These are phyloP conservation scores for Epithemia pelagica DNA, from an alignment of 108 stramenopile genomes.

Conservation along the genomic window DNA sequence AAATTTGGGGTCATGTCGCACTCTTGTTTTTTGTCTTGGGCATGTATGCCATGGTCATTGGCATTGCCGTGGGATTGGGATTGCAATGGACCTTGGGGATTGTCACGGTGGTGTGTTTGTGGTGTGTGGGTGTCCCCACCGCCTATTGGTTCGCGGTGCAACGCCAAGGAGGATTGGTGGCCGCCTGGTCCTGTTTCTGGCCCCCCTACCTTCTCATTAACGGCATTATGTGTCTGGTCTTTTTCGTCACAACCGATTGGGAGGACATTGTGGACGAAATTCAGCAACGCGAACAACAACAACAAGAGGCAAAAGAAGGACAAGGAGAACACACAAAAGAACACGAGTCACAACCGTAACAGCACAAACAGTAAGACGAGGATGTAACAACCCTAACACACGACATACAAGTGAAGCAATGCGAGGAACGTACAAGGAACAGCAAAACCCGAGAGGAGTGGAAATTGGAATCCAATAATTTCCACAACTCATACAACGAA, in stretches of 20 bases:
- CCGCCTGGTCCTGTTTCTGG: conserved; percentile 28
- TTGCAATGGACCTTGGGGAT: conserved; percentile 42
- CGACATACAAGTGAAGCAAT: no score
- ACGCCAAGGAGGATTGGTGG: conserved; percentile 20
- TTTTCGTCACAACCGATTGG: conserved; percentile 24
- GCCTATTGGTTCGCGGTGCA: conserved; percentile 24
- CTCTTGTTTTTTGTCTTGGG: conserved; percentile 15
- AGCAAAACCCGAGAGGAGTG: no score
- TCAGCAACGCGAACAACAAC: conserved; percentile 17
- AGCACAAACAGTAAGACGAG: no score
- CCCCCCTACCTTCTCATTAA: conserved; percentile 30
- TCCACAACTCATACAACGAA: no score
- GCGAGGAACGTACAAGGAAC: no score
- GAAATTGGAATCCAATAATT: no score
- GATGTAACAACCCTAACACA: no score
- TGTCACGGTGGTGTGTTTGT: conserved; percentile 22
- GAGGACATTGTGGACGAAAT: conserved; percentile 17
- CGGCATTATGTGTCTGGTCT: conserved; percentile 6
- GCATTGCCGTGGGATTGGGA: conserved; percentile 35
- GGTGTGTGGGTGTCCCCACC: conserved; percentile 27
- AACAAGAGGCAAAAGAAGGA: not conserved
- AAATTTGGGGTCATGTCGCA: conserved; percentile 33
- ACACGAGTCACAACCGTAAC: not conserved
- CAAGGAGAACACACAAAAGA: not conserved
- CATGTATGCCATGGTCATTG: conserved; percentile 22